Evolutionary conservation across 352 stramenopile genomes (phyloP).

Genomic region (Globisporangium okanoganense): DNA sequence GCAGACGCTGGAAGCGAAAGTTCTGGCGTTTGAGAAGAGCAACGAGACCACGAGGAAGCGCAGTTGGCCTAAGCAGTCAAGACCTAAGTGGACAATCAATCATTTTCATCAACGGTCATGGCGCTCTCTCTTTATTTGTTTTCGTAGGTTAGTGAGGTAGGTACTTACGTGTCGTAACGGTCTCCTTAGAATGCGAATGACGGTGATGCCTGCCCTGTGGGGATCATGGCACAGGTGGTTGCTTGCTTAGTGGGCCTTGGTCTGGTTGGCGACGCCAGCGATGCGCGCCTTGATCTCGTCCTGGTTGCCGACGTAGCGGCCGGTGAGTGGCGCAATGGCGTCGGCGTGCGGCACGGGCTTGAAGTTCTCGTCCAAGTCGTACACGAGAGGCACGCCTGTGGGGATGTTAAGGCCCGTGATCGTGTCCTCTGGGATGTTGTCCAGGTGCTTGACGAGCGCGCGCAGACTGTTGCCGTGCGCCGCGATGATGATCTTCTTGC

Average conservation of each 20-base stretch:
- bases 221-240: no score
- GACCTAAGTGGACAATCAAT: no score
- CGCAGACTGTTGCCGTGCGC: slow-evolving; percentile 98
- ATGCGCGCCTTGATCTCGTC: slow-evolving; percentile 97
- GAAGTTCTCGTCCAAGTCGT: slow-evolving; percentile 98
- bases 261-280: slow-evolving; percentile 95
- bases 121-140: no score
- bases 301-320: slow-evolving; percentile 91
- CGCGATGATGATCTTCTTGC: slow-evolving; percentile 96
- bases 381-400: slow-evolving; percentile 94
- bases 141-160: no score
- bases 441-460: slow-evolving; percentile 98
- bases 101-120: no score
- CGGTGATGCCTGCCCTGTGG: no score
- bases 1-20: no score
- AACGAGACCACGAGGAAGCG: no score
- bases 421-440: slow-evolving; percentile 95
- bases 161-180: no score
- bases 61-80: no score
- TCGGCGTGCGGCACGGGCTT: slow-evolving; percentile 92
- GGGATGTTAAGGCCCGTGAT: slow-evolving; percentile 98
- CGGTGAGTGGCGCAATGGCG: slow-evolving; percentile 85
- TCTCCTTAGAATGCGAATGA: no score
- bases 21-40: no score
- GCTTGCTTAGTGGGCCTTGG: slow-evolving; percentile 84